Base-by-base conservation (phyloP, 208 protist species). In the Blechomonas ayalai region DNA sequence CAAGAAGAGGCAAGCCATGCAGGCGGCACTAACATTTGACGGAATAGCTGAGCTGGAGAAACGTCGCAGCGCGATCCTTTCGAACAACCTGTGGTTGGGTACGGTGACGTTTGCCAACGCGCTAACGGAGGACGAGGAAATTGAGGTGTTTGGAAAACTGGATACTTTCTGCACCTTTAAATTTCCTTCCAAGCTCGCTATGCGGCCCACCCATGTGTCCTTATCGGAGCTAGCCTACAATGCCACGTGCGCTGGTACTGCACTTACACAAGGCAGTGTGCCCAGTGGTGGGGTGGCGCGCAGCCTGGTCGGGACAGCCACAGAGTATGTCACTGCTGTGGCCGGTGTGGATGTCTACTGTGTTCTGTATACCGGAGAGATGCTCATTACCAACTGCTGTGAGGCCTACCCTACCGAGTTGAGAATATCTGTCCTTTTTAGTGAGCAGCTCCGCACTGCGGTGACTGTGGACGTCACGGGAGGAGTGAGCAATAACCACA, bases 11-110 rank as follows among this genome's bases (percentile, higher is more conserved):
- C 27, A 51, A 38, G 16, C 49, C 22, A 16, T 63, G 18, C 35
- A 20, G 4, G 56, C 58, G 27, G 12, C 19, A 19, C 71, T 57
- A 61, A 75, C 66, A 38, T 82, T 88, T 50, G 76, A 73, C n/a
- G 60, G 63, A 28, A 52, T 86, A 5, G 39, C 50, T 0, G 76
- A 84, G 22, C 32, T 75, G 19, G 72, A 88, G 43, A 58, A 51
- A 25, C 68, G 75, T 16, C 65, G 53, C 7, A 52, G 57, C 9
- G 39, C 50, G 10, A 59, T 60, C 3, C 45, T 38, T 22, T 92
- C 77, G 6, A 64, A 73, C 32, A 73, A 66, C 31, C 68, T 84
- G 49, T 92, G 84, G 84, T 60, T 92, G 18, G 84, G 84, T 22
- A 88, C 71, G 6, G 28, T 87, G 6, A 39, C 45, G 23, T 67